phyloP scores from a whole-genome alignment of 306 rosid species.

The Rosa rugosa region DNA sequence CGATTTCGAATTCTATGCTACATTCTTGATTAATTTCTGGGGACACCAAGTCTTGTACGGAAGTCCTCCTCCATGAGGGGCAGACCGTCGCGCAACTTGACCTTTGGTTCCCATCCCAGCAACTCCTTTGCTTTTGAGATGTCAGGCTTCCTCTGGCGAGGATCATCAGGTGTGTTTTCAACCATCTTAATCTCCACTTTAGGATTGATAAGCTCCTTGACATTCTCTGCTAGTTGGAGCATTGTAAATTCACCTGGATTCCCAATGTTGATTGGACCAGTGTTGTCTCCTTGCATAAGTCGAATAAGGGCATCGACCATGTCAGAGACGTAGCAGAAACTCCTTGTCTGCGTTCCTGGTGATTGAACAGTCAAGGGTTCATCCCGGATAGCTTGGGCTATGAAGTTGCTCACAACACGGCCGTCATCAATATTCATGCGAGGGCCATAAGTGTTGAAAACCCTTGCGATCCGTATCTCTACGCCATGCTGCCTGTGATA shows the following conservation, averaged over 20 bases:
- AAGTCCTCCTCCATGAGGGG: background rate
- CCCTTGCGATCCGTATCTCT: background rate
- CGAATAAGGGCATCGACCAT: background rate
- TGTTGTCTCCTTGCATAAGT: background rate
- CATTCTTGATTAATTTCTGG: background rate
- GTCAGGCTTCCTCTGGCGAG: background rate
- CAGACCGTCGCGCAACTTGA: background rate
- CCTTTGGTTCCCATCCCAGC: background rate
- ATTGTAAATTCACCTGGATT: background rate
- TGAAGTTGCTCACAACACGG: background rate
- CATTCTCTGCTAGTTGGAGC: background rate
- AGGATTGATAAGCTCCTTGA: background rate
- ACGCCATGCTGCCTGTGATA: background rate
- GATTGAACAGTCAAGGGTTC: background rate
- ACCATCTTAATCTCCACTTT: background rate
- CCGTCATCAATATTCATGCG: background rate
- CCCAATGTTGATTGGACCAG: background rate
- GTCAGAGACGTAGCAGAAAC: background rate
- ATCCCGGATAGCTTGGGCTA: background rate
- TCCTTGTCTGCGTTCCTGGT: background rate
- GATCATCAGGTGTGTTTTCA: background rate
- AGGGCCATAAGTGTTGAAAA: background rate
- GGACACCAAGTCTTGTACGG: background rate
- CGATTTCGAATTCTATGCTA: too few relatives aligned
- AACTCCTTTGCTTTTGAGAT: background rate